phyloP scores from a whole-genome alignment of 2,329 filamentous ascomycete genomes.

The Stagonosporopsis tanaceti region DNA sequence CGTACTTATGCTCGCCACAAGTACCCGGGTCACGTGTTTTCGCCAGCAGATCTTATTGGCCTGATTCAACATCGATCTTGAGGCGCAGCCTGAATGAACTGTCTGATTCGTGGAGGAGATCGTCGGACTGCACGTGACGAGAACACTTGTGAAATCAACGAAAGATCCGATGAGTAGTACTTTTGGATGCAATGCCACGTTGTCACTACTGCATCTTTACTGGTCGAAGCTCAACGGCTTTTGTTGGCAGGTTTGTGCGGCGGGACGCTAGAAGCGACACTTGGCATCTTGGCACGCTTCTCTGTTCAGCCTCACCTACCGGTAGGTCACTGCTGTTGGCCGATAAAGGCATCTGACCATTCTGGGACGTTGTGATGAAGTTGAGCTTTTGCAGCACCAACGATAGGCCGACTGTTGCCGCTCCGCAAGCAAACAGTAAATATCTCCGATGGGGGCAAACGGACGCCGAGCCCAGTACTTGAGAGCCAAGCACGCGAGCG shows the following conservation, averaged over 20 bases:
- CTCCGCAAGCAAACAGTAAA: not conserved
- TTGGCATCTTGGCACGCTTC: slow-evolving; percentile 5
- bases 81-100: too few relatives aligned
- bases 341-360: not conserved
- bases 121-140: too few relatives aligned
- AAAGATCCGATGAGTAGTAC: too few relatives aligned
- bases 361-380: too few relatives aligned
- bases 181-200: not conserved
- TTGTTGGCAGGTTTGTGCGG: too few relatives aligned
- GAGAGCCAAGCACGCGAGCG: slow-evolving; percentile 5
- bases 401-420: not conserved
- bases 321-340: not conserved
- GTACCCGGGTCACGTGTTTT: not conserved
- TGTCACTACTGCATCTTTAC: not conserved
- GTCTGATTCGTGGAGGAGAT: too few relatives aligned
- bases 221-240: not conserved
- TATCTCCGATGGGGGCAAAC: not conserved
- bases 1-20: not conserved
- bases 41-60: not conserved
- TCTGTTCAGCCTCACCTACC: not conserved
- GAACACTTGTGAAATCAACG: too few relatives aligned
- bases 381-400: not conserved
- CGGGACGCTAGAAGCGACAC: not conserved
- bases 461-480: not conserved
- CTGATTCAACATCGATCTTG: too few relatives aligned